Evolutionary conservation across 805 yeast species (phyloP).

Genomic region (Gaillardinia entomophila): DNA sequence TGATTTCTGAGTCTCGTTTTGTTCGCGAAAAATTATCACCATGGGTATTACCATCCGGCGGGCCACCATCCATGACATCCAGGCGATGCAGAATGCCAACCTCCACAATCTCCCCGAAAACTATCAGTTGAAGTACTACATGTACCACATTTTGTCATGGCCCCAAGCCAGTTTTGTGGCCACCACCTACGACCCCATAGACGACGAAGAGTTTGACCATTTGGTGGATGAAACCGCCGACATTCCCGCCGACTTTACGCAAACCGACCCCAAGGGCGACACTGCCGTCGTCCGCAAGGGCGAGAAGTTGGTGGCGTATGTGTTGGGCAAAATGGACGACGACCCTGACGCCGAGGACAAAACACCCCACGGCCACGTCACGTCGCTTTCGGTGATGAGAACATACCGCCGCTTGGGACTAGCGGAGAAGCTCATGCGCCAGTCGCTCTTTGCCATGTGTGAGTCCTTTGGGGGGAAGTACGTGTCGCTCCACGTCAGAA

Average conservation of each 20-base stretch:
- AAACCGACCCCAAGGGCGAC: constrained; percentile 47
- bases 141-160: constrained; percentile 94
- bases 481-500: constrained; percentile 89
- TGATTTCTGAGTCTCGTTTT: no score
- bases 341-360: constrained; percentile 73
- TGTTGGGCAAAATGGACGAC: constrained; percentile 93
- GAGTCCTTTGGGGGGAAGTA: constrained; percentile 78
- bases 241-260: constrained; percentile 12
- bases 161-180: constrained; percentile 98
- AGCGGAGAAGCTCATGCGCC: constrained; percentile 88
- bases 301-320: constrained; percentile 92
- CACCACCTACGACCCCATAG: constrained; percentile 54
- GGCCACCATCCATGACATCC: constrained; percentile 81
- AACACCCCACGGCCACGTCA: constrained; percentile 88
- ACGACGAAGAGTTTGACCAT: constrained; percentile 24
- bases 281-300: constrained; percentile 60
- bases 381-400: constrained; percentile 91
- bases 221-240: constrained; percentile 13
- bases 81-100: constrained; percentile 95
- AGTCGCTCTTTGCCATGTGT: constrained; percentile 68
- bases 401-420: constrained; percentile 92
- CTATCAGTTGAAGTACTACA: constrained; percentile 84
- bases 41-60: constrained; percentile 87
- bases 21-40: not conserved
- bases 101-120: constrained; percentile 91